These are phyloP conservation scores for Farysia itapuensis DNA, from an alignment of 1,284 basidiomycete genomes.

Conservation along the genomic window DNA sequence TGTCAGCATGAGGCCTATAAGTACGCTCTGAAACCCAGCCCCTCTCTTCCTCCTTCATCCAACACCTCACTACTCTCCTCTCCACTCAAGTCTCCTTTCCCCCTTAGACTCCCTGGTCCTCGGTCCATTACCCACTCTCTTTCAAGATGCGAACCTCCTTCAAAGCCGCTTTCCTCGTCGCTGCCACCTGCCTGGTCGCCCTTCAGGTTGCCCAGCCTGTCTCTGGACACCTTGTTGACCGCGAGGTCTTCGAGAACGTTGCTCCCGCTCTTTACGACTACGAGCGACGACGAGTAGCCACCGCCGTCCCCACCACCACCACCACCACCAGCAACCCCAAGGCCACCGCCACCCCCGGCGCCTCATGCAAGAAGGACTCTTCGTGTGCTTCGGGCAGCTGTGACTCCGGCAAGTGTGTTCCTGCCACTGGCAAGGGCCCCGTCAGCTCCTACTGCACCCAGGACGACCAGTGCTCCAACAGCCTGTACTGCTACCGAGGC, in stretches of 20 bases:
- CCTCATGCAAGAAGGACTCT: slow-evolving; percentile 3
- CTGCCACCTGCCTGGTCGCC: slow-evolving; percentile 18
- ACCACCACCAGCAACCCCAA: background rate
- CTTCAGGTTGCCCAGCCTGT: slow-evolving; percentile 34
- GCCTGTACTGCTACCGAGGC: background rate
- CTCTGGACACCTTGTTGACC: slow-evolving; percentile 25
- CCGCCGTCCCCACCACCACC: slow-evolving; percentile 8
- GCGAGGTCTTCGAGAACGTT: slow-evolving; percentile 27
- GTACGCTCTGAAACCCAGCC: too few species aligned
- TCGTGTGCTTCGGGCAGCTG: slow-evolving; percentile 24
- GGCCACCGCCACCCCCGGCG: slow-evolving; percentile 9
- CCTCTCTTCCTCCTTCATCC: slow-evolving; percentile 3
- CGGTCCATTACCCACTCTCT: slow-evolving; percentile 5
- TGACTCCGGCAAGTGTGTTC: slow-evolving; percentile 17
- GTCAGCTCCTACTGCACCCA: slow-evolving; percentile 14
- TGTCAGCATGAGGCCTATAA: too few species aligned
- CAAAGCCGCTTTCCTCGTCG: slow-evolving; percentile 20
- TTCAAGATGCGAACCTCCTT: slow-evolving; percentile 28
- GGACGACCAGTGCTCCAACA: slow-evolving; percentile 16
- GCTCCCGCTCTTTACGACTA: slow-evolving; percentile 28
- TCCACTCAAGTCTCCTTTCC: slow-evolving; percentile 9
- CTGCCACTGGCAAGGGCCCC: slow-evolving; percentile 4
- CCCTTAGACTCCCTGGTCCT: background rate
- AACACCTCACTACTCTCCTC: slow-evolving; percentile 17
- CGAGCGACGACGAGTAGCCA: slow-evolving; percentile 5